A percentile compares a stretch with the other conserved stretches of the same genome.
Evolutionary conservation across 257 asterid species (phyloP).

Genomic region (Jaltomata sinuosa): DNA sequence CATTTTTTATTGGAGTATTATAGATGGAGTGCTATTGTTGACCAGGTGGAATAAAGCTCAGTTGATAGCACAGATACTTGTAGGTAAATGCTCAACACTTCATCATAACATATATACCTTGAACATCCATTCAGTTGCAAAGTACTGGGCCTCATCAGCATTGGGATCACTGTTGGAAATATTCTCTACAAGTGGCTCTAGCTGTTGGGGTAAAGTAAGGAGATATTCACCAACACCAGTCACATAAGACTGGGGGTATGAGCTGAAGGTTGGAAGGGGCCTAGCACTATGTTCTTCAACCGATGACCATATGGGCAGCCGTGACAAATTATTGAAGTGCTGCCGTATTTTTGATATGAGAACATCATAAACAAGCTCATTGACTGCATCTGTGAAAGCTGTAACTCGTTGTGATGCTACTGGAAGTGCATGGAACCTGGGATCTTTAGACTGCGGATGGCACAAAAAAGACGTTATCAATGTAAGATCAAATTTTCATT

Average conservation of each 20-base stretch:
- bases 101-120: conserved; percentile 42
- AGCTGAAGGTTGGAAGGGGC: conserved; percentile 78
- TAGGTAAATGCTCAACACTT: neutral
- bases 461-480: conserved; percentile 9
- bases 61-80: neutral
- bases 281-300: conserved; percentile 69
- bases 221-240: conserved; percentile 94
- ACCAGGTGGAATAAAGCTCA: neutral
- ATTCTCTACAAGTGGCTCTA: conserved; percentile 96
- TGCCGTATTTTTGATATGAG: conserved; percentile 83
- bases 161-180: conserved; percentile 65
- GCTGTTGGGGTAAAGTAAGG: conserved; percentile 92
- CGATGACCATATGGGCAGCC: conserved; percentile 81
- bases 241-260: conserved; percentile 90
- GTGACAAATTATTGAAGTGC: conserved; percentile 66
- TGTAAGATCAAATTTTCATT: neutral
- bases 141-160: conserved; percentile 93
- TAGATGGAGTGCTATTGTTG: neutral
- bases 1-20: neutral
- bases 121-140: conserved; percentile 99
- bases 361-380: conserved; percentile 91
- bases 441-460: conserved; percentile 87
- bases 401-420: conserved; percentile 78
- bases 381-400: conserved; percentile 89
- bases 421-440: conserved; percentile 96